phyloP scores from a whole-genome alignment of 2,329 filamentous ascomycete species.

The Monilinia fructicola region DNA sequence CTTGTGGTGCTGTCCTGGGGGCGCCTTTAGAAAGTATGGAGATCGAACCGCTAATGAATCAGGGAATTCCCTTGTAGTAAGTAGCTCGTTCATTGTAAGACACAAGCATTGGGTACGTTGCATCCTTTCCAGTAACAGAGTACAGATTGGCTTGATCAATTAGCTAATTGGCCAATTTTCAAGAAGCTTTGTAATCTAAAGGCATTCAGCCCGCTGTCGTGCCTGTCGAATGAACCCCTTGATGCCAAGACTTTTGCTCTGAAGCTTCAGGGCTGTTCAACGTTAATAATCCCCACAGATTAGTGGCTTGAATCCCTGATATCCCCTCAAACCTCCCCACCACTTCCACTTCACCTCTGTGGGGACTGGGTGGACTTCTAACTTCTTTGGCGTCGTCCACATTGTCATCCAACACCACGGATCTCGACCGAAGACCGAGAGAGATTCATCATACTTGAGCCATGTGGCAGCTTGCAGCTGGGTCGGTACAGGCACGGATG shows the following conservation, averaged over 20 bases:
- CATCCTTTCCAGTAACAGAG: neutral
- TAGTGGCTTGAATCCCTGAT: neutral
- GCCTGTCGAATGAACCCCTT: neutral
- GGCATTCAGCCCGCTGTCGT: too few relatives aligned
- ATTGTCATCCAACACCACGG: neutral
- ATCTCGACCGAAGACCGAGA: neutral
- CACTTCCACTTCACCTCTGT: constrained; percentile 12
- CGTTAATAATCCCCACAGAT: constrained; percentile 12
- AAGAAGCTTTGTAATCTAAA: too few relatives aligned
- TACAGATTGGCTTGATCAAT: neutral
- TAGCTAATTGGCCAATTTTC: constrained; percentile 9
- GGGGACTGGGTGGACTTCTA: neutral
- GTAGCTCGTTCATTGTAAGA: too few relatives aligned
- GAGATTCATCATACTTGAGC: neutral
- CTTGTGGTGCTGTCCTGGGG: neutral
- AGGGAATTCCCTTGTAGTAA: too few relatives aligned
- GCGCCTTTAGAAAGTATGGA: too few relatives aligned
- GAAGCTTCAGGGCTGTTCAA: neutral
- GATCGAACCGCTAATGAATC: too few relatives aligned
- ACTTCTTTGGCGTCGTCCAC: constrained; percentile 4
- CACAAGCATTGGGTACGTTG: too few relatives aligned
- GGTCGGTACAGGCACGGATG: neutral
- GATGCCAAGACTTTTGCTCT: neutral
- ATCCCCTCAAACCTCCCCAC: constrained; percentile 12
- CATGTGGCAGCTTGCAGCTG: neutral